Percentiles rank a stretch among this genome's conserved stretches.
Conservation (phyloP, 169 alveolate genomes). For the Eimeria acervulina region DNA sequence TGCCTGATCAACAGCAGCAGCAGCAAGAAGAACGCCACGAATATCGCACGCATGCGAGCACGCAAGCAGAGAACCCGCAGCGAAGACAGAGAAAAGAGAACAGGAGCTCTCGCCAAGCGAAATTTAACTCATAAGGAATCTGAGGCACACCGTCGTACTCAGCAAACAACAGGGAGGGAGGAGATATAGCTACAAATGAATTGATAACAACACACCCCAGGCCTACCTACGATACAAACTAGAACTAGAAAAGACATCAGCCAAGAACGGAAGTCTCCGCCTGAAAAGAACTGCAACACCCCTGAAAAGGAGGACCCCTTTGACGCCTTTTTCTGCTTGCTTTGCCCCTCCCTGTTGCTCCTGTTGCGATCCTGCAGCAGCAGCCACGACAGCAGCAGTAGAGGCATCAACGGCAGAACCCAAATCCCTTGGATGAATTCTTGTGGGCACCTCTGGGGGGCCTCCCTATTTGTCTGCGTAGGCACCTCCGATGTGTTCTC, state of each 20-base stretch:
- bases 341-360: constrained; percentile 1
- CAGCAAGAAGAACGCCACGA: background rate
- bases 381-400: background rate
- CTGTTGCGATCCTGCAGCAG: constrained; percentile 40
- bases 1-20: constrained; percentile 13
- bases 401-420: background rate
- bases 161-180: background rate
- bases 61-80: background rate
- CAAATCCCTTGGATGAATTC: too few species aligned
- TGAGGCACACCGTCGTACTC: background rate
- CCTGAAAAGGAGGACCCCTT: constrained; percentile 13
- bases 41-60: background rate
- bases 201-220: background rate
- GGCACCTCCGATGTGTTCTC: background rate
- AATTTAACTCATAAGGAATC: background rate
- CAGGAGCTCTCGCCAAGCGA: background rate
- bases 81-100: too few species aligned
- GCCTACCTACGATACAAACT: constrained; percentile 32
- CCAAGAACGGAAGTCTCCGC: constrained; percentile 44
- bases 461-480: background rate
- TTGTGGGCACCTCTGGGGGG: too few species aligned
- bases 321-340: constrained; percentile 41
- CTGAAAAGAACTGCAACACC: background rate
- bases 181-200: background rate
- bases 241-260: constrained; percentile 30